Evolutionary conservation across 805 yeast genomes (phyloP), one percentile per base, ranked within the genome.

Genomic region (Metschnikowia sp.): DNA sequence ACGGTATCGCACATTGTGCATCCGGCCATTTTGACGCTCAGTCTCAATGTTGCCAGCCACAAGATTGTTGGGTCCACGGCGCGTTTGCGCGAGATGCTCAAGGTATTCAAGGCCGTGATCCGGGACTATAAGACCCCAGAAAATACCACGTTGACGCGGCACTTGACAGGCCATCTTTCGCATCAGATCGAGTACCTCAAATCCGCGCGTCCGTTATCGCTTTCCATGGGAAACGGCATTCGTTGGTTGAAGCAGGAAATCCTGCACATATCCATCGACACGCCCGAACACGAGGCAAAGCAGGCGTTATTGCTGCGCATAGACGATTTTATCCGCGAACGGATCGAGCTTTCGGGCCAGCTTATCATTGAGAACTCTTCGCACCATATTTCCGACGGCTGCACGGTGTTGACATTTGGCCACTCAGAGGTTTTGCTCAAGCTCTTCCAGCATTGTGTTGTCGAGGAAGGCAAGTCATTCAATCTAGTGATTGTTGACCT

Each of bases 241-340:
- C 81, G 99, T 59, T 91, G 97, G 97, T 76, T 94, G 53, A 94
- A 94, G 62, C 98, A 92, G 70, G 92, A 88, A 64, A 92, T 94
- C 46, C 82, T 97, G 0, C 76, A 79, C 37, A 81, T 92, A 41
- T 83, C 90, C 48, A 83, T 91, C 47, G 95, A 87, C 52, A 72
- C 81, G 30, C 64, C 75, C 28, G 94, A 86, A 48, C 73, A 66
- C 13, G 77, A 77, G 31, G 96, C 97, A 28, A 90, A 88, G 61
- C 66, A 62, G 11, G 69, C 75, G 32, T 73, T 94, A 47, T 68
- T 80, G 48, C 83, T 76, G 40, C 78, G 80, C 53, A 91, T 94
- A 56, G 91, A 88, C 54, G 83, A 77, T 36, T 94, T 88, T 63
- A 83, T 92, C 39, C 79, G 81, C 44, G 98, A 94, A 62, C 86